phyloP scores from a whole-genome alignment of 345 rosid species.

The Boechera stricta region DNA sequence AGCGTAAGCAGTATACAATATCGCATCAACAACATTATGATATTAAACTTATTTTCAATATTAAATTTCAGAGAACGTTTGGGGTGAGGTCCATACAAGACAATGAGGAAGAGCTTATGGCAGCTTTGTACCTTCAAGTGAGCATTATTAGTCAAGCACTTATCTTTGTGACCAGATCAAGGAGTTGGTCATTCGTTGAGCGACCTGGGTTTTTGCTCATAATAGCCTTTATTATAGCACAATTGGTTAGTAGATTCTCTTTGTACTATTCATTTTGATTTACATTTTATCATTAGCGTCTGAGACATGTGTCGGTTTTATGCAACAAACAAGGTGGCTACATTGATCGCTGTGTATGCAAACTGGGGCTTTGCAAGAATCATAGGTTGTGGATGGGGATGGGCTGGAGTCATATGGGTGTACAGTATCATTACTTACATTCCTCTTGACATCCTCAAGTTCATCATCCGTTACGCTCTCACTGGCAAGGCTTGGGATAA shows the following conservation, averaged over 20 bases:
- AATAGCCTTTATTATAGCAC: constrained; percentile 67
- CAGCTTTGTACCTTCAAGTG: constrained; percentile 88
- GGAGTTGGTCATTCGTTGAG: constrained; percentile 79
- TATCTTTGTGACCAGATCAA: constrained; percentile 80
- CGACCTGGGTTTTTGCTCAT: constrained; percentile 66
- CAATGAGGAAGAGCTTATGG: constrained; percentile 56
- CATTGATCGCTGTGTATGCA: constrained; percentile 68
- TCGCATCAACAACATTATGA: background rate
- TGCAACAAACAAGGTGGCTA: constrained; percentile 58
- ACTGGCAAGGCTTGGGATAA: constrained; percentile 74
- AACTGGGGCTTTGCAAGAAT: constrained; percentile 71
- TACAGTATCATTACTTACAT: constrained; percentile 64
- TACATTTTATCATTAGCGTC: background rate
- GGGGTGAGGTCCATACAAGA: constrained; percentile 56
- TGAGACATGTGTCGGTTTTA: constrained; percentile 4
- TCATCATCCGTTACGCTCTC: constrained; percentile 63
- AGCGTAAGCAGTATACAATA: constrained; percentile 51
- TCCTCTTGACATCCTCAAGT: constrained; percentile 81
- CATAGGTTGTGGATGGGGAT: constrained; percentile 78
- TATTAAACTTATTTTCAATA: background rate
- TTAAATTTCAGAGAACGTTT: constrained; percentile 51
- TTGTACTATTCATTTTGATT: background rate
- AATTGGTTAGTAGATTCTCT: constrained; percentile 54
- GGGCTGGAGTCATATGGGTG: constrained; percentile 80
- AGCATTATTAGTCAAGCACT: constrained; percentile 91